Base-by-base conservation (phyloP, 1,139 yeast genomes). In the Kodamaea arcana region DNA sequence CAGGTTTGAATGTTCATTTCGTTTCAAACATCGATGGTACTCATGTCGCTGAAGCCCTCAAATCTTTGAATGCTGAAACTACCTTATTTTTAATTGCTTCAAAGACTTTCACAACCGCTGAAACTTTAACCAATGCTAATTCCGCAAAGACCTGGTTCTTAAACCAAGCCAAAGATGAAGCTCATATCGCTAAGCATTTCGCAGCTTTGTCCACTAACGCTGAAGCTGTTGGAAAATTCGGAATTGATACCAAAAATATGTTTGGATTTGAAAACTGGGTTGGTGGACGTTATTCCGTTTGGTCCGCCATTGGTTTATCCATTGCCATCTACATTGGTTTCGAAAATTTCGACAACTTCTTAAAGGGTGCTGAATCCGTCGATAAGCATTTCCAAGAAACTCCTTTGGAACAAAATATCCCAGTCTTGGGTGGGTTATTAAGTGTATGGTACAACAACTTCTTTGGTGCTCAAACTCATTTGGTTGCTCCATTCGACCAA, bases 21-120 rank as follows among this genome's bases (percentile, higher is more conserved):
- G 97, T 92, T 42, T 90, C 97, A 51, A 92, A 92, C 77, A 92
- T 92, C 57, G 98, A 92, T 59, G 98, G 98, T 60, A 92, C 98
- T 41, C 96, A 90, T 68, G 75, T 90, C 60, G 92, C 95, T 46
- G 98, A 92, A 72, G 77, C 86, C 40, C 71, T 92, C 60, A 85
- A 84, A 65, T 58, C 58, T 34, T 74, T 85, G 53, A 66, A 85
- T 60, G 84, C 92, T 37, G 98, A 92, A 66, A 85, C 97, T 41
- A 92, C 98, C 27, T 74, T 92, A 62, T 92, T 92, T 66, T 74
- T 90, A 66, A 73, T 92, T 58, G 98, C 98, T 35, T 88, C 97
- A 48, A 92, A 92, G 80, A 92, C 98, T 43, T 92, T 92, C 76
- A 92, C 98, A 56, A 92, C 98, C 45, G 97, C 97, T 40, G 98